Conservation (phyloP, 78 protist species). For the Dictyostelium brefeldianum region DNA sequence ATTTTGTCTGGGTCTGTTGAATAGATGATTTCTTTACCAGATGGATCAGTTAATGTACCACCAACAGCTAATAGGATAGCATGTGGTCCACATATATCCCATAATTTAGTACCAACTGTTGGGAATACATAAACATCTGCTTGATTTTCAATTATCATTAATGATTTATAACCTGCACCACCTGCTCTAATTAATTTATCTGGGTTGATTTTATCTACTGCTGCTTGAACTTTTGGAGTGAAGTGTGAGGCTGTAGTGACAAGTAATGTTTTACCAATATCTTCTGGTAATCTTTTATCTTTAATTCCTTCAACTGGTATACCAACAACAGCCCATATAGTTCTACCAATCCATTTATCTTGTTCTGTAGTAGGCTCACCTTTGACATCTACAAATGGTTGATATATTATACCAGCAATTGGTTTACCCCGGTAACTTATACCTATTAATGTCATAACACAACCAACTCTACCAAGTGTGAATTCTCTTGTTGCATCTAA, state of each 20-base stretch:
- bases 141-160: conserved; percentile 69
- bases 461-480: conserved; percentile 48
- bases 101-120: conserved; percentile 75
- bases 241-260: conserved; percentile 62
- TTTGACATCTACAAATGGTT: conserved; percentile 72
- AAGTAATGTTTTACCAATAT: conserved; percentile 28
- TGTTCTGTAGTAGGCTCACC: background rate
- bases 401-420: conserved; percentile 80
- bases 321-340: conserved; percentile 51
- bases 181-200: conserved; percentile 73
- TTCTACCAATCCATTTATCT: conserved; percentile 47
- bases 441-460: conserved; percentile 85
- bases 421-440: conserved; percentile 42
- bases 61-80: conserved; percentile 70
- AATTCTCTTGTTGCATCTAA: conserved; percentile 85
- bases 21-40: conserved; percentile 54
- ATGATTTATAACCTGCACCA: conserved; percentile 83
- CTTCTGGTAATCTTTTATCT: conserved; percentile 65
- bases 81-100: conserved; percentile 85
- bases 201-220: conserved; percentile 32
- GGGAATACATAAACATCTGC: conserved; percentile 85
- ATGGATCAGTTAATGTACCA: conserved; percentile 69
- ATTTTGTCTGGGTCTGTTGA: background rate
- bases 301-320: conserved; percentile 26
- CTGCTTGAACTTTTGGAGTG: conserved; percentile 19